Evolutionary conservation across 2,329 filamentous ascomycete genomes (phyloP), one percentile per base, ranked within the genome.

Genomic region (Colletotrichum sp.): DNA sequence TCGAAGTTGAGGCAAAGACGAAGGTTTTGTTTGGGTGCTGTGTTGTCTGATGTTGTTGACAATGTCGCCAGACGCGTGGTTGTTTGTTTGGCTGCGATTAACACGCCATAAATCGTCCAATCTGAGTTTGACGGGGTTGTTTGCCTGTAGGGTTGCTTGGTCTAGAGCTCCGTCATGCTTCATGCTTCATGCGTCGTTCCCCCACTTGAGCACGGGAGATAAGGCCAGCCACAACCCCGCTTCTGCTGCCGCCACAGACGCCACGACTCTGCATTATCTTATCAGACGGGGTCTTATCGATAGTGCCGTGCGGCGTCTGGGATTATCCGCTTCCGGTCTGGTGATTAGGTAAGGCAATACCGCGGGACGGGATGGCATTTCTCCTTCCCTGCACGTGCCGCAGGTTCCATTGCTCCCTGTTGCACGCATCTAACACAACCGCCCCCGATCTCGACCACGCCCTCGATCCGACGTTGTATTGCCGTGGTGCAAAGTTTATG

Each of bases 141-240:
- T 75, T 71, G 68, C 52, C 30, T 52, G 55, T 39, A 12, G 64
- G 59, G 26, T 64, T 71, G 59, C 26, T 64, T 73, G 73, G 26
- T 59, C 57, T 72, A 30, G 55, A 75, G 70, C 73, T 75, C 73
- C 70, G n/a, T 75, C 64, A 73, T 75, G 73, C 73, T 71, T 75
- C 72, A 71, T 71, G 69, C 71, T 63, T 68, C 71, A 72, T 75
- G 72, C 68, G 69, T 67, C 24, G 60, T 67, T 32, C 36, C 72
- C 72, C 62, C 55, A 59, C 68, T 26, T 28, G 34, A 34, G 60
- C 39, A 36, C 22, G 13, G 15, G 57, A 55, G 68, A 18, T 65
- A 34, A 67, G 36, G 22, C 3, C n/a, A 73, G 69, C 73, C 73
- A 75, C 57, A 72, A 24, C 63, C 32, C 63, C 26, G 30, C 55